Evolutionary conservation across 306 rosid genomes (phyloP).

Genomic region (Vigna mungo): DNA sequence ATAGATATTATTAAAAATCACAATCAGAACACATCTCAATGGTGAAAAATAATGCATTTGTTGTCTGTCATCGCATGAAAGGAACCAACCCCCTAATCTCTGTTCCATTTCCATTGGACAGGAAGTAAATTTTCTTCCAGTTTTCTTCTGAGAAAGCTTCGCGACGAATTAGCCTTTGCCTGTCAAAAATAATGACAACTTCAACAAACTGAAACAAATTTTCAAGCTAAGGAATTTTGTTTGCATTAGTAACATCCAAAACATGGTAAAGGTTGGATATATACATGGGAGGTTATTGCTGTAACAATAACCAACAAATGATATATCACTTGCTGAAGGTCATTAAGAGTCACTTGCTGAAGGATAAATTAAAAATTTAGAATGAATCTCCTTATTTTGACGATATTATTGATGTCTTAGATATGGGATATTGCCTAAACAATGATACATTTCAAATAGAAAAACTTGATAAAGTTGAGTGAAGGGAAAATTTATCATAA

Average conservation of each 20-base stretch:
- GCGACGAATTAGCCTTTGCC: constrained; percentile 82
- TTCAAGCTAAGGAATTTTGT: constrained; percentile 19
- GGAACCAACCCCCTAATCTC: constrained; percentile 88
- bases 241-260: constrained; percentile 32
- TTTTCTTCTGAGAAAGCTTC: constrained; percentile 86
- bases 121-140: constrained; percentile 85
- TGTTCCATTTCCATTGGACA: constrained; percentile 89
- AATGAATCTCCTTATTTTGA: constrained; percentile 16
- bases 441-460: constrained; percentile 24
- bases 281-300: constrained; percentile 17
- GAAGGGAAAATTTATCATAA: not conserved
- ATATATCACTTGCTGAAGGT: not conserved
- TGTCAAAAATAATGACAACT: constrained; percentile 51
- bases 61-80: constrained; percentile 65
- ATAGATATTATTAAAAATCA: constrained; percentile 31
- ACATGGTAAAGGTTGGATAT: not conserved
- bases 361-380: constrained; percentile 13
- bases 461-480: not conserved
- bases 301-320: constrained; percentile 6
- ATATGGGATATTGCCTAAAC: constrained; percentile 28
- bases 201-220: constrained; percentile 35
- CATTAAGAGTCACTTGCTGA: not conserved
- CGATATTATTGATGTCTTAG: not conserved
- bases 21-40: constrained; percentile 21
- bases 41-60: constrained; percentile 24